Evolutionary conservation across 1,284 basidiomycete species (phyloP), one percentile per base, ranked within the genome.

Genomic region (Apiotrichum mycotoxinovorans): DNA sequence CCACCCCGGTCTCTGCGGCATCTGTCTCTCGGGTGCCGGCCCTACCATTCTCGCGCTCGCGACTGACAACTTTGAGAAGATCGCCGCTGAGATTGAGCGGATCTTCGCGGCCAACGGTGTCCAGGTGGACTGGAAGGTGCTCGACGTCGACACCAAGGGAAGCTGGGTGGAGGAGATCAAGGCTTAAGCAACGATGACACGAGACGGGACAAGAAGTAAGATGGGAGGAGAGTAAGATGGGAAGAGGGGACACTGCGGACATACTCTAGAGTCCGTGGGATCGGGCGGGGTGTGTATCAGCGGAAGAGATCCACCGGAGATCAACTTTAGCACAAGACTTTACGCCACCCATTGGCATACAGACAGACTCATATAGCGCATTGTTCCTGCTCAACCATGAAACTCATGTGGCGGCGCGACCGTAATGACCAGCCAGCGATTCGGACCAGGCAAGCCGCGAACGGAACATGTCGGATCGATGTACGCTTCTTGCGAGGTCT

Each of bases 1-100:
- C 0, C 94, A 98, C 77, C 90, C 91, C 0, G 96, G 96, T 14
- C 80, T 99, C 4, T 82, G 98, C 20, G 96, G 96, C 8, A 98
- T 98, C 63, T 98, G 96, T 74, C 84, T 99, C 30, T 98, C 94
- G 1, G 96, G 96, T 10, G 96, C 96, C 1, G 96, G 96, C 0
- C 96, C 96, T 1, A 98, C 96, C 2, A 97, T 98, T 65, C 83
- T 99, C 55, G 96, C 96, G 0, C 83, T 99, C n/a, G 94, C 95
- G 0, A 95, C 90, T 0, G 79, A 80, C 46, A 87, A 87, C 41
- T 95, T 89, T 66, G 88, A 92, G 53, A 79, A 79, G 11, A 93
- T 96, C 56, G 92, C 89, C 9, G 83, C 85, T 64, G 88, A 87
- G 64, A 92, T 91, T 35, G 81, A 85, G 30, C 74, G 77, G 35